phyloP scores from a whole-genome alignment of 164 flowering plant species.

The Cinnamomum micranthum region DNA sequence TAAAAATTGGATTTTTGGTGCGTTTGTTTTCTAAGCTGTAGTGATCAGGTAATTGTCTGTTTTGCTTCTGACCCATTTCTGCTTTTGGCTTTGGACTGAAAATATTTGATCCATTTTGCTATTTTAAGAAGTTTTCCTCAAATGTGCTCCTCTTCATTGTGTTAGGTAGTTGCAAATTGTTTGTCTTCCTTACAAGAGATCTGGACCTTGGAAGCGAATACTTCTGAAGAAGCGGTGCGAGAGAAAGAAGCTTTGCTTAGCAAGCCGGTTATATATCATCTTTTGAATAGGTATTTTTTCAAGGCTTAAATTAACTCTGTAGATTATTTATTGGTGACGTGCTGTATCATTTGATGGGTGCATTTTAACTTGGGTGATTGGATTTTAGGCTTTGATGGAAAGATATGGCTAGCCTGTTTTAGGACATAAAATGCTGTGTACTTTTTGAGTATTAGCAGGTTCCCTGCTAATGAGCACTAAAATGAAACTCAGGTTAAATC shows the following conservation, averaged over 20 bases:
- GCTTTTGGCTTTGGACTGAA: no score
- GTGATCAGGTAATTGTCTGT: no score
- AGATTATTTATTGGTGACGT: background rate
- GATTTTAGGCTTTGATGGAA: background rate
- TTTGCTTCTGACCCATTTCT: no score
- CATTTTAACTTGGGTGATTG: background rate
- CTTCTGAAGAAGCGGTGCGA: conserved; percentile 84
- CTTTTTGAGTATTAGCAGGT: background rate
- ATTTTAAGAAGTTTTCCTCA: background rate
- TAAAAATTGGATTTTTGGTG: no score
- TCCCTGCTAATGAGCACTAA: no score
- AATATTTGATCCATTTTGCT: background rate
- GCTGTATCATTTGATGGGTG: background rate
- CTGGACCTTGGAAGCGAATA: conserved; percentile 72
- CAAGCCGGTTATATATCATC: conserved; percentile 78
- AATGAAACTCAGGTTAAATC: background rate
- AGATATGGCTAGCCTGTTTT: background rate
- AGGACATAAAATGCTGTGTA: background rate
- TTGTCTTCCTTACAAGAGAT: conserved; percentile 88
- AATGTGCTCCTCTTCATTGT: background rate
- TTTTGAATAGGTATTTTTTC: conserved; percentile 68
- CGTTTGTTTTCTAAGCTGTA: no score
- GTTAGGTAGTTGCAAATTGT: conserved; percentile 95
- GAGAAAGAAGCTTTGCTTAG: conserved; percentile 83
- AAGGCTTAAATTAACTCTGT: background rate